Conservation (phyloP, 73 alveolate species). For the Paramecium biaurelia region DNA sequence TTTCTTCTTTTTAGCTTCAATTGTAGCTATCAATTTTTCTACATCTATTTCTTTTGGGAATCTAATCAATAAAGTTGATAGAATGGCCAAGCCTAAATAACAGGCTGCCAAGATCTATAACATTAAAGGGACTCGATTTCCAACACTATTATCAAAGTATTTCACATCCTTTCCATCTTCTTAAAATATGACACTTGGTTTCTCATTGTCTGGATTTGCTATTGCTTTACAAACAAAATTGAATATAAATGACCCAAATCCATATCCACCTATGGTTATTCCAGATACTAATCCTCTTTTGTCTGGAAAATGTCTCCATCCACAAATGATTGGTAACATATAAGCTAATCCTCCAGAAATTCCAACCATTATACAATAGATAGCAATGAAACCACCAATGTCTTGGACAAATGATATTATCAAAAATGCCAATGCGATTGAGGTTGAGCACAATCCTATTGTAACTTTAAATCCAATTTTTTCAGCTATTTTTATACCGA, state of each 20-base stretch:
- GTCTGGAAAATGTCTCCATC: slow-evolving; percentile 67
- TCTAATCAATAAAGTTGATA: background rate
- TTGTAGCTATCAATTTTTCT: background rate
- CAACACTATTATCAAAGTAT: background rate
- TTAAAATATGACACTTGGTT: background rate
- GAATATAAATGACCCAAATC: slow-evolving; percentile 67
- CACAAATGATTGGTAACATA: slow-evolving; percentile 59
- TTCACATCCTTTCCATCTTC: slow-evolving; percentile 31
- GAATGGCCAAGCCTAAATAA: background rate
- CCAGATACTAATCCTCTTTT: slow-evolving; percentile 63
- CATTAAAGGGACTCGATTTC: slow-evolving; percentile 21
- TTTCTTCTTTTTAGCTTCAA: background rate
- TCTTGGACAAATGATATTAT: background rate
- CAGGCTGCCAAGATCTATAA: background rate
- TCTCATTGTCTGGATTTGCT: background rate
- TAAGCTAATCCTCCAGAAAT: slow-evolving; percentile 49
- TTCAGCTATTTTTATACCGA: slow-evolving; percentile 34
- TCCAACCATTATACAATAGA: slow-evolving; percentile 45
- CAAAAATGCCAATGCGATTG: background rate
- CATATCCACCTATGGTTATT: slow-evolving; percentile 61
- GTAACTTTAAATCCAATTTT: background rate
- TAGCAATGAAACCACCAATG: background rate
- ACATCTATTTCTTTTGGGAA: slow-evolving; percentile 1
- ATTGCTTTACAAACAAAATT: slow-evolving; percentile 51
- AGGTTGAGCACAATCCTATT: background rate